Base-by-base conservation (phyloP, 164 flowering plant species). In the Sedum album region DNA sequence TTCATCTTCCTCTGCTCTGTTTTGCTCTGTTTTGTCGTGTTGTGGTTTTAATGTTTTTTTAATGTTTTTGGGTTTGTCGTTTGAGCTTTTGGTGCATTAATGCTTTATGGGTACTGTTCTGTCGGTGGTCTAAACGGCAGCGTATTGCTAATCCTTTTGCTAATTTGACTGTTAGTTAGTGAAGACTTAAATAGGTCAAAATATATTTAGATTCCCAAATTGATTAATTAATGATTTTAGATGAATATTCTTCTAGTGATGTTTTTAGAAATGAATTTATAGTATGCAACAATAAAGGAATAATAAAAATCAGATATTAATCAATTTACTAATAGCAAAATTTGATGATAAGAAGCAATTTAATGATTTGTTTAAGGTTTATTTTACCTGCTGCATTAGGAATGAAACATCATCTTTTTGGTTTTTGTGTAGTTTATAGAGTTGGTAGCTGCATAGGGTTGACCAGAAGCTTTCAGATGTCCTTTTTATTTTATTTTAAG, bases 111-210 rank as follows among this genome's bases (percentile, higher is more conserved):
- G 8, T 11, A 25, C 60, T 25, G 60, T 51, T 20, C 60, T 55
- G 60, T 55, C 60, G 60, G 60, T 55, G 60, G 8, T 25, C 13
- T 0, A 49, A 55, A 25, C 31, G 28, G 25, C 60, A 25, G 2
- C 60, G 60, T 55, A 55, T 55, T 20, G 55, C n/a, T 49, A 49
- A 49, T 49, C 55, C 55, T 6, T 49, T 4, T 46, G 51, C n/a
- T 46, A 46, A 46, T 46, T 46, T 46, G 5, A 46, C 5, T 18
- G 17, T 46, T 46, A 46, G 23, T 46, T 1, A 14, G 13, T 4
- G 1, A 39, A 39, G 42, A 8, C 13, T 39, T 10, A 10, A 8
- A 10, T 39, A 4, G 8, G 42, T 10, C 13, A 39, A 10, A 39
- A 39, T 10, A 39, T 39, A 39, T 39, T 39, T 5, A 8, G 42